Evolutionary conservation across 1,284 basidiomycete species (phyloP).

Genomic region (Ustilago nuda): DNA sequence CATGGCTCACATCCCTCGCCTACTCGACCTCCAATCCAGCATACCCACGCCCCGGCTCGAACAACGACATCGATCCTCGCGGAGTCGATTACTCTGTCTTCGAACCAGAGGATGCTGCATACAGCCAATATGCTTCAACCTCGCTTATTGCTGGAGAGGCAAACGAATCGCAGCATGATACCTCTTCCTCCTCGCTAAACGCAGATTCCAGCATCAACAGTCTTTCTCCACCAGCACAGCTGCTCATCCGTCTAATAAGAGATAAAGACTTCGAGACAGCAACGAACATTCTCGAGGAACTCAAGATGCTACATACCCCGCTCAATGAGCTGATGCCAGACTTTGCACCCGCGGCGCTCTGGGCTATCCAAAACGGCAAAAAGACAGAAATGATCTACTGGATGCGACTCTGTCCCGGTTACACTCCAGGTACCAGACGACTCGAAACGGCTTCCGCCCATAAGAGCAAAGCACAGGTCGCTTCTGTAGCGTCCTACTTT

Average conservation of each 20-base stretch:
- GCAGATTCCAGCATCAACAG: background rate
- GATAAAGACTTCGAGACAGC: slow-evolving; percentile 36
- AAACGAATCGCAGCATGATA: background rate
- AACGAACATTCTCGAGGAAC: slow-evolving; percentile 36
- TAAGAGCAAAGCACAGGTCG: slow-evolving; percentile 1
- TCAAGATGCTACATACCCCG: slow-evolving; percentile 18
- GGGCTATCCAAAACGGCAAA: slow-evolving; percentile 29
- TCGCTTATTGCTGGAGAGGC: background rate
- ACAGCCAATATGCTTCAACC: slow-evolving; percentile 21
- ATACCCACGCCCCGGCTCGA: slow-evolving; percentile 44
- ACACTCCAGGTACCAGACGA: slow-evolving; percentile 7
- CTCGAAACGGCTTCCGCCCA: slow-evolving; percentile 14
- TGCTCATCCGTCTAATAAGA: slow-evolving; percentile 43
- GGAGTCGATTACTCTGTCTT: slow-evolving; percentile 63
- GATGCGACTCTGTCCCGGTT: slow-evolving; percentile 47
- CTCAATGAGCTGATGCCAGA: slow-evolving; percentile 22
- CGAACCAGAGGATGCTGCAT: slow-evolving; percentile 35
- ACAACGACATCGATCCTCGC: slow-evolving; percentile 56
- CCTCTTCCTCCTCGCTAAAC: background rate
- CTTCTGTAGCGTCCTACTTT: slow-evolving; percentile 13
- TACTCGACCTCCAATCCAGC: slow-evolving; percentile 43
- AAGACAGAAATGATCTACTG: slow-evolving; percentile 38
- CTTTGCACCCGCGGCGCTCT: slow-evolving; percentile 39
- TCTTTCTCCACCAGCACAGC: slow-evolving; percentile 23
- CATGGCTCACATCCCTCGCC: slow-evolving; percentile 8